Base-by-base conservation (phyloP, 306 rosid species). In the Dalbergia oliveri region DNA sequence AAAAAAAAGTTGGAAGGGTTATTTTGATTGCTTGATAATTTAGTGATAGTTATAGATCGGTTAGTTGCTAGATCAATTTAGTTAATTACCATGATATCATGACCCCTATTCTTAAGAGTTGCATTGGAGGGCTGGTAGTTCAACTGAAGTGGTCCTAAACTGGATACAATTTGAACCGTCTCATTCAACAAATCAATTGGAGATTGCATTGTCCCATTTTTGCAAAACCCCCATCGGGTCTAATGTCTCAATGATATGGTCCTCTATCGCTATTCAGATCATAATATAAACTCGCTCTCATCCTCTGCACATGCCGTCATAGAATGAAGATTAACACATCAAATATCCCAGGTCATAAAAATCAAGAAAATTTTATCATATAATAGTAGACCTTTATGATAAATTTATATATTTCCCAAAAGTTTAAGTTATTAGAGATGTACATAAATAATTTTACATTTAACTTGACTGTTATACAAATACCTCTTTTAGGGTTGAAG, bases 151-250 rank as follows among this genome's bases (percentile, higher is more conserved):
- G 21, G 15, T 6, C 87, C 88, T 6, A 88, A 49, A 79, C 81
- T 49, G 8, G 89, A 45, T 3, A 84, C 86, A 4, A 84, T 54
- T 78, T 88, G 75, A 70, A 92, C 96, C 44, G 76, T 86, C 18
- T 73, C 21, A 76, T 87, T 73, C 39, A 60, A 33, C 18, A 94
- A 19, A 86, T 88, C 89, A 11, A 94, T 90, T 0, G 98, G 98
- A 2, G 98, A 94, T 81, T 94, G 98, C 96, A 88, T 79, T 11
- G 76, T 11, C 47, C 98, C 98, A 37, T 5, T 71, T 44, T 76
- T 88, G 26, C 97, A 94, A 23, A 11, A 0, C 5, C 72, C 75
- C 98, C 98, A 92, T 94, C 93, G 0, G 72, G 79, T 16, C 49
- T 87, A 19, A 94, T 80, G 14, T 80, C 54, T 50, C 98, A 94